A percentile compares a stretch with the other conserved stretches of the same genome.
Conservation (phyloP, 345 rosid species). For the Turnera subulata region DNA sequence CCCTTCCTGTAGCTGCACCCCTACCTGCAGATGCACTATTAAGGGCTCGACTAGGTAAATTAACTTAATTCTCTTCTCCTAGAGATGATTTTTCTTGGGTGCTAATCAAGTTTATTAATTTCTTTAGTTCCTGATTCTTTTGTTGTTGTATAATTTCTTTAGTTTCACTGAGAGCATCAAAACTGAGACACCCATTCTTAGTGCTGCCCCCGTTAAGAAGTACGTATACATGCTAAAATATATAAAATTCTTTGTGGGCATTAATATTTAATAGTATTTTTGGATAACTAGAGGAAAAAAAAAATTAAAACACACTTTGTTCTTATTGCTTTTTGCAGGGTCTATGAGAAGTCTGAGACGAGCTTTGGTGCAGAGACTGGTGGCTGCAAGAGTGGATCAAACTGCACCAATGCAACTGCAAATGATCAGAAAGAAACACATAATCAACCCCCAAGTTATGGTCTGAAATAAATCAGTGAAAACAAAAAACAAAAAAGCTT, state of each 20-base stretch:
- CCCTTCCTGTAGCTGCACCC: conserved; percentile 21
- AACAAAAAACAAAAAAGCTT: too few relatives aligned
- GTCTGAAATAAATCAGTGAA: too few relatives aligned
- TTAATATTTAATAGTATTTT: too few relatives aligned
- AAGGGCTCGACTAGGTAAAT: conserved; percentile 12
- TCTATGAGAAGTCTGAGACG: conserved; percentile 32
- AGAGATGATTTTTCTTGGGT: too few relatives aligned
- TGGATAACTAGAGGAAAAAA: not conserved
- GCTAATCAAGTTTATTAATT: not conserved
- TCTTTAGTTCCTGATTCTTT: conserved; percentile 22
- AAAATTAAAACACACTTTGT: not conserved
- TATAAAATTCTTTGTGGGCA: too few relatives aligned
- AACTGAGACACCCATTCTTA: conserved; percentile 16
- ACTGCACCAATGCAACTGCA: conserved; percentile 51
- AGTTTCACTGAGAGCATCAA: conserved; percentile 8
- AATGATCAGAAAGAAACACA: conserved; percentile 26
- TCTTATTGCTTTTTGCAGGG: conserved; percentile 22
- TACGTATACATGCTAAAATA: not conserved
- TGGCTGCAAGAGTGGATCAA: conserved; percentile 70
- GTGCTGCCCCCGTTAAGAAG: conserved; percentile 17
- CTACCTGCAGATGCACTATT: conserved; percentile 12
- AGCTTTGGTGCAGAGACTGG: conserved; percentile 37
- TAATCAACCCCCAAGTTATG: too few relatives aligned
- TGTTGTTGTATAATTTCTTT: too few relatives aligned
- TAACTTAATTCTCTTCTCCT: not conserved